Conservation (phyloP, 805 yeast genomes). For the Yarrowia yakushimensis region DNA sequence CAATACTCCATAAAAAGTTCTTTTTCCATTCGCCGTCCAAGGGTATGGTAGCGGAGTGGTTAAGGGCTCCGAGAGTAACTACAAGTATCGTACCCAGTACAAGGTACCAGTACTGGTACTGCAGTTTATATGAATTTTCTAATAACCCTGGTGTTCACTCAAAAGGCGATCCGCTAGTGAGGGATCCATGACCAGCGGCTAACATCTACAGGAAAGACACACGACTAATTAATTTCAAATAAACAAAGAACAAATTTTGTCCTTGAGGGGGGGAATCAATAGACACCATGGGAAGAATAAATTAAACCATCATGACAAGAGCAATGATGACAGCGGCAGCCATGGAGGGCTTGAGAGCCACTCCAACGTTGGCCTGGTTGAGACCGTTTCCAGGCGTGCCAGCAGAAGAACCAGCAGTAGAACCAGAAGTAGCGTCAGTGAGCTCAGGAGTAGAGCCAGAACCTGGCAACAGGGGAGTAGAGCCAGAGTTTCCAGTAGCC, state of each 20-base stretch:
- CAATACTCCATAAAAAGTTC: too few species aligned
- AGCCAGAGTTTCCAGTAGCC: not conserved
- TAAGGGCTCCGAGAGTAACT: too few species aligned
- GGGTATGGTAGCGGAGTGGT: too few species aligned
- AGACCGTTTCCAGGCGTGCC: not conserved
- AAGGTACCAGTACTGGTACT: too few species aligned
- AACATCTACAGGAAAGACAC: too few species aligned
- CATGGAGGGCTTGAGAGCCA: not conserved
- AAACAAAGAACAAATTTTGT: not conserved
- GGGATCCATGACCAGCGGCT: too few species aligned
- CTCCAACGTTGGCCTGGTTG: slow-evolving; percentile 1
- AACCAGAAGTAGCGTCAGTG: not conserved
- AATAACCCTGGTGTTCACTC: too few species aligned
- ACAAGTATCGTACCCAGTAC: too few species aligned
- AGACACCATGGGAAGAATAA: not conserved
- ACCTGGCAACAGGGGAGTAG: not conserved
- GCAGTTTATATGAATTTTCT: too few species aligned
- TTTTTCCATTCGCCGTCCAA: too few species aligned
- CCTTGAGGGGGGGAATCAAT: not conserved
- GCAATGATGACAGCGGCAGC: not conserved
- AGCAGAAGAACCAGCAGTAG: not conserved
- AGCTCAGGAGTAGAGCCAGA: not conserved
- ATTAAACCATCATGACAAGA: slow-evolving; percentile 5
- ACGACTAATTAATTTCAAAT: not conserved
- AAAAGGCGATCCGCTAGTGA: too few species aligned